Evolutionary conservation across 2,329 filamentous ascomycete species (phyloP), one percentile per base, ranked within the genome.

Genomic region (Cyphellophora europaea): DNA sequence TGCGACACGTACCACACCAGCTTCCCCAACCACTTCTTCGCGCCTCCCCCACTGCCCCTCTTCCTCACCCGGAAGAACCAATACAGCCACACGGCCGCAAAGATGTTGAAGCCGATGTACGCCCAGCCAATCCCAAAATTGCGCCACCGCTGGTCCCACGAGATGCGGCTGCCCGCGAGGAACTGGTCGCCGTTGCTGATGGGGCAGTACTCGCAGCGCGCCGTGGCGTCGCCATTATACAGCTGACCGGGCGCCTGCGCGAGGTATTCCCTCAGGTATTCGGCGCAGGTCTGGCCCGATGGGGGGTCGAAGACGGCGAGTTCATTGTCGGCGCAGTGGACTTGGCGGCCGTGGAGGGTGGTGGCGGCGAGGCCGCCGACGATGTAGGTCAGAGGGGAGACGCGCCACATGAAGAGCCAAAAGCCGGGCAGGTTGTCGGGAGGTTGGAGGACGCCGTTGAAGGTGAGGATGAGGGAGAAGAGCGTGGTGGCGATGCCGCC

Each of bases 301-400:
- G 80, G 80, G 0, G 77, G 58, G 2, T 60, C 56, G 30, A 61
- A 70, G 13, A 56, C 47, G 4, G 62, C 71, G 12, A 51, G 42
- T 56, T 94, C 87, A 51, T 81, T 82, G 4, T 55, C 44, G 0
- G 82, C 74, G 56, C 87, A 94, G 0, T 55, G 45, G 19, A 89
- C 76, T 0, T 60, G 32, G 0, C 74, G 74, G 48, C 81, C 78
- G 31, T 80, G 80, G 4, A 93, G 62, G 3, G 74, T 83, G 1
- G 72, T 73, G 0, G 78, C 71, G 0, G 89, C 57, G 62, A 93
- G 77, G 13, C 77, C 82, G 5, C 71, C 70, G 81, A 14, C 73
- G 11, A 89, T 63, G 54, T 93, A 93, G 0, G 82, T 87, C 48
- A 93, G 82, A 0, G 86, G 85, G 0, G 82, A 81, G 21, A 89